A percentile compares a stretch with the other conserved stretches of the same genome.
phyloP scores from a whole-genome alignment of 2,329 filamentous ascomycete species.

The Tympanopsis confertula region DNA sequence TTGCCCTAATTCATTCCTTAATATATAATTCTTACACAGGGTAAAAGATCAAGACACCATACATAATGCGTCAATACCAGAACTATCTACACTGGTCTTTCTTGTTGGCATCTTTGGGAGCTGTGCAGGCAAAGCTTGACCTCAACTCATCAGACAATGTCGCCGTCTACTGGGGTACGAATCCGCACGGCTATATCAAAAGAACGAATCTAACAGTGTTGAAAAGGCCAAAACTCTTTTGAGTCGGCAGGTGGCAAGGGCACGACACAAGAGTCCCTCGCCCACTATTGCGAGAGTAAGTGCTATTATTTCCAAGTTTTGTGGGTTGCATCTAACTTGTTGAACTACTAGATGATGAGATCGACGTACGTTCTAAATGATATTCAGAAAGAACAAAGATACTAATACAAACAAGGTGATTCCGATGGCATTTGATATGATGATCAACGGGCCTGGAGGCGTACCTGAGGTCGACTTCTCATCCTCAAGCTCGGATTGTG shows the following conservation, averaged over 20 bases:
- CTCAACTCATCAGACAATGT: conserved; percentile 37
- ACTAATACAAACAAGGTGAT: conserved; percentile 29
- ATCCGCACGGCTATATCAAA: background rate
- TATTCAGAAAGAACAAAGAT: conserved; percentile 4
- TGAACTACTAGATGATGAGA: conserved; percentile 24
- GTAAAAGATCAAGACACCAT: too few species aligned
- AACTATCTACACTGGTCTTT: too few species aligned
- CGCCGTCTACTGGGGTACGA: conserved; percentile 55
- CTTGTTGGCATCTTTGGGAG: conserved; percentile 15
- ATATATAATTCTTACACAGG: too few species aligned
- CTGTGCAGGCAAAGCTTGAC: conserved; percentile 26
- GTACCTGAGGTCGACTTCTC: conserved; percentile 50
- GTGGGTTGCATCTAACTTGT: background rate
- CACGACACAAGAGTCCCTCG: conserved; percentile 42
- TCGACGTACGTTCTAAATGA: conserved; percentile 24
- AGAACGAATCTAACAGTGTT: conserved; percentile 1
- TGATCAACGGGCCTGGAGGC: conserved; percentile 36
- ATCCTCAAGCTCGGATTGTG: conserved; percentile 50
- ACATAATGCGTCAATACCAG: too few species aligned
- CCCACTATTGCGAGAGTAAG: conserved; percentile 47
- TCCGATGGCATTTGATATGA: conserved; percentile 49
- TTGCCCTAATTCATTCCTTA: too few species aligned
- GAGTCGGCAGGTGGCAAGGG: conserved; percentile 26
- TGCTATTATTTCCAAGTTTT: conserved; percentile 2
- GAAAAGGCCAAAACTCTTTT: conserved; percentile 45